Base-by-base conservation (phyloP, 2,329 filamentous ascomycete genomes). In the Trichoderma brevicompactum region DNA sequence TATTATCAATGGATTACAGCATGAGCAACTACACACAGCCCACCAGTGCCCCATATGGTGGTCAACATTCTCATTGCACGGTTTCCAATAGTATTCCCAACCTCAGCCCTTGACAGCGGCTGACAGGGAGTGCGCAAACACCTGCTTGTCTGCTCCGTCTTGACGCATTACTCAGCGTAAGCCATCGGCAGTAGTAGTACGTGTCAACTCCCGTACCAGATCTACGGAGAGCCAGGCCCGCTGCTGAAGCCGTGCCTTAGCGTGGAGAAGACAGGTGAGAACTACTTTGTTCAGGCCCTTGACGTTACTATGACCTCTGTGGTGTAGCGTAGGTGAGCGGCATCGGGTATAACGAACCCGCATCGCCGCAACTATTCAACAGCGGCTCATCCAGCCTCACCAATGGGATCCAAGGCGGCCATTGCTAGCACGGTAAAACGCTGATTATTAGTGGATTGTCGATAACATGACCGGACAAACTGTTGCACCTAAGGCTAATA, bases 321-420 rank as follows among this genome's bases (percentile, higher is more conserved):
- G 46, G 48, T 32, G 28, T 62, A 62, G 58, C 58, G 28, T 32
- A n/a, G 19, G 38, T 15, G 58, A 52, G 58, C 58, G 58, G 58
- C 58, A 43, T 62, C 58, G 58, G 58, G 48, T 17, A 36, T 62
- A 62, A 52, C 58, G 46, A 62, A 23, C 5, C 48, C 58, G 48
- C 48, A 50, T 19, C 23, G 23, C 23, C 38, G 38, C 38, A 10
- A 12, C 28, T 13, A n/a, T 50, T 50, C n/a, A 56, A 19, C 15
- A 17, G 28, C 6, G 9, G 12, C 44, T 5, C 2, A 9, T 36
- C 7, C 56, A 59, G n/a, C 43, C 38, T 40, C 55, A 12, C 17
- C 12, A 5, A 13, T 15, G 23, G 15, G 15, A 40, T 15, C n/a
- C 32, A 8, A 13, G 23, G 5, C 7, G 12, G 23, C 28, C 28